Evolutionary conservation across 495 filamentous ascomycete species (phyloP).

Genomic region (Chaetomium tenue): DNA sequence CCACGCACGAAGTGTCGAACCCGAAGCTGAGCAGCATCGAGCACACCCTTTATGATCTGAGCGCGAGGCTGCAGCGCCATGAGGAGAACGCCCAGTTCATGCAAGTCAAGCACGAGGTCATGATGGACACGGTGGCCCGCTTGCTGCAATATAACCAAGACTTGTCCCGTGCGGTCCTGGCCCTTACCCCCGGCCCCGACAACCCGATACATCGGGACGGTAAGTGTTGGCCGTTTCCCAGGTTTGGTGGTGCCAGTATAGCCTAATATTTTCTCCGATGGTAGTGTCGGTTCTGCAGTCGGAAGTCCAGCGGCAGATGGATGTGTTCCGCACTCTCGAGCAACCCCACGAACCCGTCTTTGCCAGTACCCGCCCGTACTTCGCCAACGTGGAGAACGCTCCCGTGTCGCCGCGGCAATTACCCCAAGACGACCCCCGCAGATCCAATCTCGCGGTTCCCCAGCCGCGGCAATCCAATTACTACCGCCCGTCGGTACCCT

Average conservation of each 20-base stretch:
- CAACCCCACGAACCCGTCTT: conserved; percentile 74
- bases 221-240: conserved; percentile 41
- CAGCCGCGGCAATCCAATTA: conserved; percentile 48
- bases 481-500: conserved; percentile 74
- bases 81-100: conserved; percentile 81
- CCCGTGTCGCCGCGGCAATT: conserved; percentile 91
- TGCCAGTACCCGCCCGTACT: conserved; percentile 71
- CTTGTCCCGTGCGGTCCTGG: conserved; percentile 67
- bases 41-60: conserved; percentile 78
- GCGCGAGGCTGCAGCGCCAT: conserved; percentile 67
- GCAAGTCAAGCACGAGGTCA: conserved; percentile 73
- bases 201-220: conserved; percentile 61
- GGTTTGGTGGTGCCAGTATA: conserved; percentile 29
- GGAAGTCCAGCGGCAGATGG: conserved; percentile 81
- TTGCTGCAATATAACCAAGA: conserved; percentile 68
- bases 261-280: conserved; percentile 29
- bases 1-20: conserved; percentile 68
- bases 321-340: conserved; percentile 65
- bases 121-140: conserved; percentile 76
- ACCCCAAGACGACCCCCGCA: conserved; percentile 78
- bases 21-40: conserved; percentile 73
- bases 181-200: conserved; percentile 66
- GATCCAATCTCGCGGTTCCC: conserved; percentile 56
- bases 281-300: conserved; percentile 75
- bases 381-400: conserved; percentile 72